Conservation (phyloP, 2,329 filamentous ascomycete species). For the Penicillium fuscoglaucum region DNA sequence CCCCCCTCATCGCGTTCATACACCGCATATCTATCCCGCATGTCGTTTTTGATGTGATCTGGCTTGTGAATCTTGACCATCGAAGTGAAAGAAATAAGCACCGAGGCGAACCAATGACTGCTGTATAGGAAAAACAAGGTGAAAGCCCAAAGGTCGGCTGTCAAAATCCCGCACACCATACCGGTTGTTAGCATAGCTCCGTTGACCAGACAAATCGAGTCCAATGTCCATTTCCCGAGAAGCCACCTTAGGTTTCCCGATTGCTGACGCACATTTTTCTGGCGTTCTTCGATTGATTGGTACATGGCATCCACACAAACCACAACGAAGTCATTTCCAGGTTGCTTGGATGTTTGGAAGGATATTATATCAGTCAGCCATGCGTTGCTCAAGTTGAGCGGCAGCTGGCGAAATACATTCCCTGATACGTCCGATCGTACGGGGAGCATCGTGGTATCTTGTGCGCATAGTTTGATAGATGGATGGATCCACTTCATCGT, state of each 20-base stretch:
- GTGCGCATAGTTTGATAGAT: conserved; percentile 32
- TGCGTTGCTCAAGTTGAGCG: conserved; percentile 31
- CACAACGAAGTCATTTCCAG: conserved; percentile 34
- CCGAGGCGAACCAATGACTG: conserved; percentile 31
- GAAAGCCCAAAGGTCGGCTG: conserved; percentile 34
- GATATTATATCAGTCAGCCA: conserved; percentile 32
- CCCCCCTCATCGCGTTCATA: conserved; percentile 35
- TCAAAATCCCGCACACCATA: conserved; percentile 28
- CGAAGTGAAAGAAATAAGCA: conserved; percentile 25
- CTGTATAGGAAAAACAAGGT: conserved; percentile 32
- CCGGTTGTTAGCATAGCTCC: conserved; percentile 28
- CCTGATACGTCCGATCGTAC: conserved; percentile 31
- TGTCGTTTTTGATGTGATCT: background rate
- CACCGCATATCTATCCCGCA: conserved; percentile 29
- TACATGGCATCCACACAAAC: conserved; percentile 25
- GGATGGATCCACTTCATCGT: conserved; percentile 28
- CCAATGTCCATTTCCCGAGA: background rate
- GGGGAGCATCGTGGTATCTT: conserved; percentile 28
- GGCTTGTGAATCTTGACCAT: conserved; percentile 26
- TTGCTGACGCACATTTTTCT: background rate
- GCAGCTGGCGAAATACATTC: conserved; percentile 34
- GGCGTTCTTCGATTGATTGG: conserved; percentile 1
- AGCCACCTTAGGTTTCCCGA: background rate
- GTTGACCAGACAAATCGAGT: conserved; percentile 24
- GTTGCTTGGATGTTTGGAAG: conserved; percentile 23